Percentiles rank a stretch among this genome's conserved stretches.
Conservation (phyloP, 495 filamentous ascomycete species). For the Bryoglossum gracile region DNA sequence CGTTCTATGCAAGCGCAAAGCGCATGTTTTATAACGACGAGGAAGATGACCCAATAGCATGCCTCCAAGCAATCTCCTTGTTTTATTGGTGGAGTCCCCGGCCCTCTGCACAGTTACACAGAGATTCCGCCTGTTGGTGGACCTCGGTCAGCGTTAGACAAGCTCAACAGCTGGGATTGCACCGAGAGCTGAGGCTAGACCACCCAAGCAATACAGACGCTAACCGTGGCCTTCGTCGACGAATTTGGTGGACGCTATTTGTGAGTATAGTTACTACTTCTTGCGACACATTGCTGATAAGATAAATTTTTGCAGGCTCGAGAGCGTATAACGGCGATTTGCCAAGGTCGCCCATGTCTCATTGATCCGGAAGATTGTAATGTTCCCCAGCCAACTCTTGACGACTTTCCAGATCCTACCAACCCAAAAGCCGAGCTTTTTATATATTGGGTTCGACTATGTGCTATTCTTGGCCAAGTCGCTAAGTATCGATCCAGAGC, state of each 20-base stretch:
- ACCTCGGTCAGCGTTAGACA: not conserved
- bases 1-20: not conserved
- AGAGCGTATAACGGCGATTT: not conserved
- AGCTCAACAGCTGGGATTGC: not conserved
- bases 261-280: not conserved
- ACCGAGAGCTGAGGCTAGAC: not conserved
- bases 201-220: not conserved
- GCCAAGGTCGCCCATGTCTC: not conserved
- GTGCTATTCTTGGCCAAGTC: not conserved
- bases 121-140: not conserved
- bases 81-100: not conserved
- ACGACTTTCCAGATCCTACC: not conserved
- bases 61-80: not conserved
- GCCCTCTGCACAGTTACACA: not conserved
- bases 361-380: not conserved
- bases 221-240: not conserved
- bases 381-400: not conserved
- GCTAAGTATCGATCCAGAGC: not conserved
- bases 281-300: not conserved
- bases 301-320: no score
- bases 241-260: constrained; percentile 1
- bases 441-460: not conserved
- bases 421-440: not conserved
- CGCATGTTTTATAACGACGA: not conserved
- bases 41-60: not conserved